These are phyloP conservation scores for Tolypocladium pustulatum DNA, from an alignment of 2,329 filamentous ascomycete genomes.

Conservation along the genomic window DNA sequence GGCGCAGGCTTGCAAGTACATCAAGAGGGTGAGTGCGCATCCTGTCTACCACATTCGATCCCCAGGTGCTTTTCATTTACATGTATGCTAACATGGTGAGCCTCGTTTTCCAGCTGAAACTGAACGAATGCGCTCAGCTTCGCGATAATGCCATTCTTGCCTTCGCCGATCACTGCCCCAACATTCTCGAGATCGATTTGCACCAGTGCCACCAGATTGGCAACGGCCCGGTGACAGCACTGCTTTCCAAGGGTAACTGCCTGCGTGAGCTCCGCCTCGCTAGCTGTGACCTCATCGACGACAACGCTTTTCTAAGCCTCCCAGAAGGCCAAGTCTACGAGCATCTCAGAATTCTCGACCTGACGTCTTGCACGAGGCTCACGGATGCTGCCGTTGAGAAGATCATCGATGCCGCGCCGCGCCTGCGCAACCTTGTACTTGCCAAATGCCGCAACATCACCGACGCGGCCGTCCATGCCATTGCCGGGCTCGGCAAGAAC, in stretches of 20 bases:
- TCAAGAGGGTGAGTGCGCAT: conserved; percentile 63
- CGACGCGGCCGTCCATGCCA: conserved; percentile 76
- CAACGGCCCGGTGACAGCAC: conserved; percentile 70
- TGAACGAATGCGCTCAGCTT: conserved; percentile 83
- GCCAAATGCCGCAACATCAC: conserved; percentile 93
- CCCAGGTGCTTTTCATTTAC: not conserved
- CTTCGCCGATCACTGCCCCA: conserved; percentile 79
- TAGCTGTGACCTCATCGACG: conserved; percentile 74
- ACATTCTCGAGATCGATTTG: conserved; percentile 93
- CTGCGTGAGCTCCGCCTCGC: conserved; percentile 86
- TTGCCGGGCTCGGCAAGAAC: conserved; percentile 86
- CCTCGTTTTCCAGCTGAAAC: conserved; percentile 59
- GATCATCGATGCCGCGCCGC: conserved; percentile 77
- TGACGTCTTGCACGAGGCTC: conserved; percentile 78
- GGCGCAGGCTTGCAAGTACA: conserved; percentile 70
- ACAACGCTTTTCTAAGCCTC: conserved; percentile 76
- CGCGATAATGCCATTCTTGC: conserved; percentile 73
- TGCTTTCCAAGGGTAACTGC: conserved; percentile 68
- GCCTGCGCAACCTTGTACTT: conserved; percentile 83
- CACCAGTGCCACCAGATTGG: conserved; percentile 75
- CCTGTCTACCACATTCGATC: not conserved
- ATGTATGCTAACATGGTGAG: not conserved
- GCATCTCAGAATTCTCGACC: conserved; percentile 81
- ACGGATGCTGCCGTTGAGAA: conserved; percentile 81
- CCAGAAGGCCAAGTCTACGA: conserved; percentile 64